phyloP scores from a whole-genome alignment of 2,329 filamentous ascomycete genomes.

The Exophiala calicioides region DNA sequence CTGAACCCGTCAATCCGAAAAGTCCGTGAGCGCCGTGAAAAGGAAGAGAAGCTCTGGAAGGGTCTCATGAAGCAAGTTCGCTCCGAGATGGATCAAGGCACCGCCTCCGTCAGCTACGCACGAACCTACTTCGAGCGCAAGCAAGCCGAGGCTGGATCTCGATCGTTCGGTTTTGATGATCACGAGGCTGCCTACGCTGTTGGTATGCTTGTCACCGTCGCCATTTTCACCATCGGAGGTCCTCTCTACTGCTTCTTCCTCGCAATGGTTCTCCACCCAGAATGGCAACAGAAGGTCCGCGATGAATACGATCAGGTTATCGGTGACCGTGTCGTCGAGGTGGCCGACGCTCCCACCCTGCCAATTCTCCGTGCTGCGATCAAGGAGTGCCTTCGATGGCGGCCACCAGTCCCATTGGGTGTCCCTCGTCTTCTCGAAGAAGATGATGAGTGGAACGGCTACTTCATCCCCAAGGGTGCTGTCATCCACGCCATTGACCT shows the following conservation, averaged over 20 bases:
- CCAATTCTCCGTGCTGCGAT: slow-evolving; percentile 43
- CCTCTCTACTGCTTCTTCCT: slow-evolving; percentile 35
- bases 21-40: slow-evolving; percentile 32
- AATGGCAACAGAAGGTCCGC: slow-evolving; percentile 50
- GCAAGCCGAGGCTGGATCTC: slow-evolving; percentile 24
- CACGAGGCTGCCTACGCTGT: slow-evolving; percentile 33
- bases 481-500: slow-evolving; percentile 46
- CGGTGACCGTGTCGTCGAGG: slow-evolving; percentile 45
- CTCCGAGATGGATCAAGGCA: slow-evolving; percentile 29
- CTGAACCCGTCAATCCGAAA: slow-evolving; percentile 30
- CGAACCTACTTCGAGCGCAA: slow-evolving; percentile 32
- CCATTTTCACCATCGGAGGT: slow-evolving; percentile 33
- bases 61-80: slow-evolving; percentile 32
- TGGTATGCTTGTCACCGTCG: slow-evolving; percentile 32
- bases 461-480: slow-evolving; percentile 53
- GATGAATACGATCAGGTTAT: slow-evolving; percentile 49
- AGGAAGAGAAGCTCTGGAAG: slow-evolving; percentile 35
- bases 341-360: slow-evolving; percentile 42
- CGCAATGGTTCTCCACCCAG: slow-evolving; percentile 52
- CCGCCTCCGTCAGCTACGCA: slow-evolving; percentile 31
- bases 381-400: slow-evolving; percentile 50
- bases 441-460: slow-evolving; percentile 53
- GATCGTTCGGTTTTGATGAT: slow-evolving; percentile 30
- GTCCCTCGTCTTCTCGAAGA: slow-evolving; percentile 54
- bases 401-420: slow-evolving; percentile 51